Conservation (phyloP, 805 yeast species). For the Candida anglica region DNA sequence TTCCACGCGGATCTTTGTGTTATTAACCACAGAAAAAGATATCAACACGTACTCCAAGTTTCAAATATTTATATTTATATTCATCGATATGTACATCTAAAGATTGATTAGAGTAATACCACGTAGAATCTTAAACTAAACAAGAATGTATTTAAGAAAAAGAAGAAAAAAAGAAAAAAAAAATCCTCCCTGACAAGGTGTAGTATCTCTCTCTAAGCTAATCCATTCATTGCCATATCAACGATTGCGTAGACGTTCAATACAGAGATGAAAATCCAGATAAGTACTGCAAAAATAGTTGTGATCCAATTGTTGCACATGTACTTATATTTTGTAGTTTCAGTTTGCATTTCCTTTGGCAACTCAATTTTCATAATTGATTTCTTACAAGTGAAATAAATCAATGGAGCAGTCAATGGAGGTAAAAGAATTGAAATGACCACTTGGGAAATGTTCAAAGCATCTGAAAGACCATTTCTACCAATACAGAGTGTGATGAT, state of each 20-base stretch:
- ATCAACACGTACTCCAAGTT: too few species aligned
- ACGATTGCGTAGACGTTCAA: constrained; percentile 62
- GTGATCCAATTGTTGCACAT: constrained; percentile 63
- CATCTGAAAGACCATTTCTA: constrained; percentile 61
- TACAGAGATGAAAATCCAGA: constrained; percentile 73
- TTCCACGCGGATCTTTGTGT: too few species aligned
- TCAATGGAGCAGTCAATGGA: constrained; percentile 77
- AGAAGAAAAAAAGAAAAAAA: too few species aligned
- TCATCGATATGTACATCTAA: too few species aligned
- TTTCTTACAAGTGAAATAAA: constrained; percentile 73
- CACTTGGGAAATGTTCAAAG: constrained; percentile 84
- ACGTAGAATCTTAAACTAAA: too few species aligned
- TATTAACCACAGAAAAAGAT: too few species aligned
- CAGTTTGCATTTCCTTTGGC: constrained; percentile 8
- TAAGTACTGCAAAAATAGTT: constrained; percentile 44
- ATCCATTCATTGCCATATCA: constrained; percentile 38
- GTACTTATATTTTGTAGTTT: constrained; percentile 34
- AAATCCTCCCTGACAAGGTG: too few species aligned
- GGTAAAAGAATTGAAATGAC: constrained; percentile 79
- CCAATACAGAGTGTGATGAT: constrained; percentile 71
- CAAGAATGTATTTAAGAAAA: too few species aligned
- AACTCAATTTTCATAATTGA: constrained; percentile 61
- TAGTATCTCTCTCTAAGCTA: too few species aligned
- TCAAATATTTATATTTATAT: too few species aligned
- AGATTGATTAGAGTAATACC: too few species aligned